Conservation (phyloP, 257 asterid genomes). For the Przewalskia tangutica region DNA sequence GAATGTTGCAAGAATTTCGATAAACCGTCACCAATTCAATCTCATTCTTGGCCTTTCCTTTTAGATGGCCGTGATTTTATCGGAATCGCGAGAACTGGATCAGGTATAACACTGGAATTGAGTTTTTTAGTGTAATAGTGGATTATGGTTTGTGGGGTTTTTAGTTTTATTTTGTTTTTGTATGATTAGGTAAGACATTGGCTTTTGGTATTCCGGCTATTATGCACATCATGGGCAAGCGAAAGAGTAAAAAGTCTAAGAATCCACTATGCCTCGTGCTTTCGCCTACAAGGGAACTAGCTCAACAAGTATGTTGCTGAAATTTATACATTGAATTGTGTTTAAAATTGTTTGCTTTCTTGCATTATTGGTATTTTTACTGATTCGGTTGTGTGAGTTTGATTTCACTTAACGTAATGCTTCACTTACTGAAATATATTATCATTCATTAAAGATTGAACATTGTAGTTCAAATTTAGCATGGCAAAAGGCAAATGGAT, state of each 20-base stretch:
- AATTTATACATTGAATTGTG: not conserved
- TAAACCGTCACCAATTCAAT: constrained; percentile 90
- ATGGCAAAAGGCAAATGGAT: not conserved
- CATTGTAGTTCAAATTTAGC: not conserved
- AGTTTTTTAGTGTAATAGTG: not conserved
- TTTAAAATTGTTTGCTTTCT: not conserved
- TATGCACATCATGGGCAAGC: constrained; percentile 56
- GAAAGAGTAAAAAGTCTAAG: constrained; percentile 32
- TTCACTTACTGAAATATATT: not conserved
- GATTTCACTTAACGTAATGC: not conserved
- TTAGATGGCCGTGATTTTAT: constrained; percentile 86
- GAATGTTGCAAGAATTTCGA: constrained; percentile 79
- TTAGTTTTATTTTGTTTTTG: not conserved
- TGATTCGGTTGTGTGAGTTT: not conserved
- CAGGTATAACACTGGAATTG: constrained; percentile 39
- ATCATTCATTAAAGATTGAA: not conserved
- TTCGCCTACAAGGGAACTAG: constrained; percentile 94
- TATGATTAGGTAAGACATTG: constrained; percentile 70
- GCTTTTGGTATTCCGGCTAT: constrained; percentile 96
- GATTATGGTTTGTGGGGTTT: not conserved
- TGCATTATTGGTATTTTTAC: not conserved
- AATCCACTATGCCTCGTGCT: constrained; percentile 76
- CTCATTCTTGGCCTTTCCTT: constrained; percentile 93
- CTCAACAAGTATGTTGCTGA: constrained; percentile 68
- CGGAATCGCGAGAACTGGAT: constrained; percentile 94